Base-by-base conservation (phyloP, 768 basidiomycete species). In the Tylopilus balloui region DNA sequence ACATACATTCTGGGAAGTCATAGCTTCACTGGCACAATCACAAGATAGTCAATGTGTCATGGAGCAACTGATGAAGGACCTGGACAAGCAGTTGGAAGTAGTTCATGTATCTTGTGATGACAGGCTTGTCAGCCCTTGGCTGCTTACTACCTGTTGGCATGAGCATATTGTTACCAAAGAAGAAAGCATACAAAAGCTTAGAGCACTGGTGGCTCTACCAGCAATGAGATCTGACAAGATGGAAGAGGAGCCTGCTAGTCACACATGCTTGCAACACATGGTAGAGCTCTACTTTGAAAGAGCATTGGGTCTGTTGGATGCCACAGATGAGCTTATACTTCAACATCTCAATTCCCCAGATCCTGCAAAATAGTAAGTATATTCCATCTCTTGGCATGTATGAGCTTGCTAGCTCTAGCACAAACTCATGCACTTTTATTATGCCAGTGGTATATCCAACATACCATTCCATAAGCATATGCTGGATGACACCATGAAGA, bases 391-490 rank as follows among this genome's bases (percentile, higher is more conserved):
- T 27, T 27, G 5, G 4, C 25, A 27, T 27, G 4, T 27, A 27
- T 27, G 25, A 27, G 4, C 9, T 27, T 27, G 25, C 25, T 5
- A 5, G 25, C 12, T 31, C 29, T 7, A 1, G 29, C 29, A 31
- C 9, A 9, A 11, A 11, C 6, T 11, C 13, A 13, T 13, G 9
- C 29, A 31, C 5, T 31, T 6, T 11, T 31, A 10, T 31, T 31
- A 31, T 8, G 12, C 8, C 29, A 31, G 29, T 5, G 56, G 61
- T 0, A 60, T 66, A n/a, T 57, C 52, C 41, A 61, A 65, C 48
- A 58, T 43, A 0, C 63, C 65, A 0, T 51, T 69, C 14, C 58
- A 62, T 13, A 50, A 47, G 1, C 61, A 65, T 7, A 49, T 56
- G 25, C 27, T 58, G 6, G 36, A 43, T 0, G 13, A n/a, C 1